These are phyloP conservation scores for Astragalus membranaceus DNA, from an alignment of 306 rosid genomes.

Conservation along the genomic window DNA sequence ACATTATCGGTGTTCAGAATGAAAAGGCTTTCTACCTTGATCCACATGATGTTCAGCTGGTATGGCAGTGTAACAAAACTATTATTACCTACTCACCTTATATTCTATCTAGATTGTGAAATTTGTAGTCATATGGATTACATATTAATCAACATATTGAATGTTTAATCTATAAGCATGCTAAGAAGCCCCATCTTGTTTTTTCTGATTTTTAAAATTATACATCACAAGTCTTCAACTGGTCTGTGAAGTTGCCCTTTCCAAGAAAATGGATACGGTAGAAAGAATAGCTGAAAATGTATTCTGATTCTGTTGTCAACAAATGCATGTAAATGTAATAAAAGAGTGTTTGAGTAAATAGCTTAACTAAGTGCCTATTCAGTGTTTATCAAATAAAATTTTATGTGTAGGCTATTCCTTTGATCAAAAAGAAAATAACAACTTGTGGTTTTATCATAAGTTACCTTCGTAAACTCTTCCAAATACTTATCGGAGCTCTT, in stretches of 20 bases:
- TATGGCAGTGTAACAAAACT: constrained; percentile 18
- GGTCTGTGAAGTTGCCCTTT: background rate
- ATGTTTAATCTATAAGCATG: background rate
- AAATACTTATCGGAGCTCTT: too few species aligned
- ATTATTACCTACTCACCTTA: background rate
- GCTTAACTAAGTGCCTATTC: too few species aligned
- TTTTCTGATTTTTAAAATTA: background rate
- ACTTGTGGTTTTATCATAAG: too few species aligned
- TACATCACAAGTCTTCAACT: background rate
- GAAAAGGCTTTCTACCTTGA: constrained; percentile 93
- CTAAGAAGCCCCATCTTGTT: background rate
- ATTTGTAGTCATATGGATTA: constrained; percentile 2
- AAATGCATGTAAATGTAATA: background rate
- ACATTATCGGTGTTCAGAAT: constrained; percentile 82
- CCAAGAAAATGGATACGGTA: background rate
- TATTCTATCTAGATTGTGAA: background rate
- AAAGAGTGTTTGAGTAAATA: too few species aligned
- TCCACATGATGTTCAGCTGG: constrained; percentile 87
- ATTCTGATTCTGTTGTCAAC: background rate
- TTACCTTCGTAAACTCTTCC: too few species aligned
- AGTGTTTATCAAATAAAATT: too few species aligned
- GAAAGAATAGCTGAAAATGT: background rate
- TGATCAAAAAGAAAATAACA: too few species aligned
- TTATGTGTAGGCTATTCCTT: too few species aligned
- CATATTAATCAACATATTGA: background rate